Evolutionary conservation across 139 green algal species (phyloP).

Genomic region (Tetraselmis chui): DNA sequence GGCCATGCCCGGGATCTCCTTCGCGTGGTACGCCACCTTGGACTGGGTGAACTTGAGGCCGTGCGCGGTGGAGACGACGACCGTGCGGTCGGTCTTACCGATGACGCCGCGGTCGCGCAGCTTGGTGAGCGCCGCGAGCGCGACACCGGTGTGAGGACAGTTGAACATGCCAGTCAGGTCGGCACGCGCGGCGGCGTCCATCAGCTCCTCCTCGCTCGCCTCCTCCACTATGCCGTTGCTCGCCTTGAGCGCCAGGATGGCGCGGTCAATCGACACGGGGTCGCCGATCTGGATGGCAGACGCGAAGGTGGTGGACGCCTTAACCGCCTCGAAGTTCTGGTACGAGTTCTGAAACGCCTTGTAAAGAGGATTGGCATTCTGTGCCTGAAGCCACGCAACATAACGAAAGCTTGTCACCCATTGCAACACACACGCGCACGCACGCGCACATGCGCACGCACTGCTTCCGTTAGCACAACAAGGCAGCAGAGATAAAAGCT

Average conservation of each 20-base stretch:
- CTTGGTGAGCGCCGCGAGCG: conserved; percentile 93
- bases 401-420: too few species aligned
- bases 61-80: conserved; percentile 95
- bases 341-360: conserved; percentile 68
- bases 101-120: conserved; percentile 82
- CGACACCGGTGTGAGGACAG: conserved; percentile 68
- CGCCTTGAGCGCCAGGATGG: conserved; percentile 88
- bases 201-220: conserved; percentile 97
- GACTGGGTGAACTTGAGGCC: conserved; percentile 96
- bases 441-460: too few species aligned
- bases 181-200: conserved; percentile 92
- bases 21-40: conserved; percentile 94
- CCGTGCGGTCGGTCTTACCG: conserved; percentile 75
- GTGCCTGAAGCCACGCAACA: conserved; percentile 61
- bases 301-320: conserved; percentile 93
- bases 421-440: too few species aligned
- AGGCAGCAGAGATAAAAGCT: too few species aligned
- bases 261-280: conserved; percentile 94
- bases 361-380: conserved; percentile 98
- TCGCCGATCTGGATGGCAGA: conserved; percentile 98
- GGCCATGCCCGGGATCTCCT: conserved; percentile 65
- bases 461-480: too few species aligned
- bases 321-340: conserved; percentile 80
- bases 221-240: conserved; percentile 96
- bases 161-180: conserved; percentile 90